Evolutionary conservation across 2,329 filamentous ascomycete species (phyloP), one percentile per base, ranked within the genome.

Genomic region (Apiospora phragmitis): DNA sequence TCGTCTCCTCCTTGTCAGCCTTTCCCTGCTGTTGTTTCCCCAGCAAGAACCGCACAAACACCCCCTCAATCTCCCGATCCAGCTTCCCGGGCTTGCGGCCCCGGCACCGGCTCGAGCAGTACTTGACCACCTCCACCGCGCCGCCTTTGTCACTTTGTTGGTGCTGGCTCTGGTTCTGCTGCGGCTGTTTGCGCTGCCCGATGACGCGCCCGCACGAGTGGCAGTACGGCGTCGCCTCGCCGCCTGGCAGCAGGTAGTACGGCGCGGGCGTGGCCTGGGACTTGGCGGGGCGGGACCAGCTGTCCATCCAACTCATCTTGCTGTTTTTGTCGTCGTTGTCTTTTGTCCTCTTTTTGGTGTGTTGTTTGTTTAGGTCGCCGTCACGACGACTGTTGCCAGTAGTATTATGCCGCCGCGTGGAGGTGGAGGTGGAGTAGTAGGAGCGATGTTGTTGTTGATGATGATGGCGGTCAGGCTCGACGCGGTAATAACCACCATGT

Each of bases 181-280:
- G n/a, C n/a, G n/a, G n/a, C n/a, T n/a, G 55, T 21, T 29, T 32
- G 38, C 79, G 76, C 8, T 75, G 77, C 73, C 85, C 83, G 49
- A 89, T 89, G 2, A 88, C 83, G 51, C 88, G 82, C 0, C 89
- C 88, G 73, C 88, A 91, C 16, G 85, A 85, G 72, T 85, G 84
- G 73, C 88, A 90, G 76, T 90, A 90, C 0, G 85, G 84, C 0
- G 85, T 85, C 35, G 81, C 77, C 66, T 87, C 85, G 59, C 83
- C 83, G 2, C 82, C 81, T 0, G 79, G 77, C 0, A 82, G 81
- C 35, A 90, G 80, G 74, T 90, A 91, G 67, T 85, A 84, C 0
- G 88, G 88, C 12, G 86, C 84, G 14, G 88, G 88, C 0, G 79
- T 81, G 8, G 82, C 77, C 73, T 83, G 80, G 14, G 78, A 78